Evolutionary conservation across 2,329 filamentous ascomycete species (phyloP), one percentile per base, ranked within the genome.

Genomic region (Fusarium tuaranense): DNA sequence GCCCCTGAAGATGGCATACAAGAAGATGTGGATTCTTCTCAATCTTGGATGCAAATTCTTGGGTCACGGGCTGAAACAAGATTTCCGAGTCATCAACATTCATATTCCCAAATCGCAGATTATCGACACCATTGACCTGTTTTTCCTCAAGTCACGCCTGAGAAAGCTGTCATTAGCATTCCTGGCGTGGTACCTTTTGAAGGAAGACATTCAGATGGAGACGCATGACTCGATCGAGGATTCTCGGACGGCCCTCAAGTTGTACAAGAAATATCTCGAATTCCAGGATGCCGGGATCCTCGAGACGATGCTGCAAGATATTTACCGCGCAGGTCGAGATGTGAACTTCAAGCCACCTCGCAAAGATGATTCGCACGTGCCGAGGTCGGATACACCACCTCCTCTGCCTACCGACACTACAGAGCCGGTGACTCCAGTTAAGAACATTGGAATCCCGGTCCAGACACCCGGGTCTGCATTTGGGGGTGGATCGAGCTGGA

Each of bases 81-180:
- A 99, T 83, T 98, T 99, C 85, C 94, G 97, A 63, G 97, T 97
- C 66, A 97, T 98, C 84, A 99, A 99, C 82, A 98, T 99, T 66
- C 94, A 98, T 81, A 93, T 99, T 0, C 97, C 97, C 2, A 94
- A 93, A 80, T 84, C 90, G 5, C 97, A 99, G 82, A 93, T 98
- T 39, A 95, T 99, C 65, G 97, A 99, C 83, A 99, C 97, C 0
- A 95, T 95, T 76, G 93, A 97, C 73, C 88, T 98, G 2, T 98
- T 97, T 86, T 97, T 94, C 83, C 91, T 97, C 68, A 91, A 93
- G 66, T 88, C 90, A 18, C 92, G 95, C 36, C 89, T 94, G 63
- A 92, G 97, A n/a, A 97, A 95, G 80, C 89, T 99, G 3, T 97
- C 93, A 9, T 88, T 99, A 22, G 94, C 96, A 32, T 98, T 98